Evolutionary conservation across 495 filamentous ascomycete species (phyloP).

Genomic region (Daldinia loculata): DNA sequence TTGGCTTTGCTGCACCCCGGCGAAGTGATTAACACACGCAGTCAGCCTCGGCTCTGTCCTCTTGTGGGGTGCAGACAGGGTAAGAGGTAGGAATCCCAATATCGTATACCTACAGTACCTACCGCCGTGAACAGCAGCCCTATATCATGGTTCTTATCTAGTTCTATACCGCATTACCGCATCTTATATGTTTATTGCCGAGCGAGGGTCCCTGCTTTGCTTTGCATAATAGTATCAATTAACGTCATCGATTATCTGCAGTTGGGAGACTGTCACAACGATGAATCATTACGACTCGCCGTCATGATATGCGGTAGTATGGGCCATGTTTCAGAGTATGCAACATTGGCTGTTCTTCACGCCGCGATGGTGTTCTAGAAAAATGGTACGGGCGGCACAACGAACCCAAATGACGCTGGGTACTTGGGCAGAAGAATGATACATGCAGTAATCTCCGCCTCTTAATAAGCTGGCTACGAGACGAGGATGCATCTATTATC

Average conservation of each 20-base stretch:
- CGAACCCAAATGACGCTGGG: neutral
- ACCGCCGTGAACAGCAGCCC: slow-evolving; percentile 14
- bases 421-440: neutral
- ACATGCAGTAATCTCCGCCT: slow-evolving; percentile 12
- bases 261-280: slow-evolving; percentile 10
- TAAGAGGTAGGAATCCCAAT: slow-evolving; percentile 17
- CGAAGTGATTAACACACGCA: slow-evolving; percentile 33
- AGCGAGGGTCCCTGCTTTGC: neutral
- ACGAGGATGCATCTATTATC: slow-evolving; percentile 16
- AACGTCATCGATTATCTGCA: neutral
- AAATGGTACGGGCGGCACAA: slow-evolving; percentile 9
- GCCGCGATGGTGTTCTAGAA: slow-evolving; percentile 40
- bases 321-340: slow-evolving; percentile 39
- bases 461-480: slow-evolving; percentile 18
- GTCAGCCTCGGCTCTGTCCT: slow-evolving; percentile 42
- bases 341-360: slow-evolving; percentile 27
- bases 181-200: slow-evolving; percentile 1
- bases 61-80: slow-evolving; percentile 43
- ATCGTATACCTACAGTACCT: no score
- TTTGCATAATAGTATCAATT: slow-evolving; percentile 1
- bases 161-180: neutral
- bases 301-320: slow-evolving; percentile 18
- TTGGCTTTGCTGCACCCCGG: slow-evolving; percentile 29
- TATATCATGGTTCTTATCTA: slow-evolving; percentile 21
- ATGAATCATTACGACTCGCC: slow-evolving; percentile 8